Conservation (phyloP, 164 flowering plant genomes). For the Tetrastigma voinierianum region DNA sequence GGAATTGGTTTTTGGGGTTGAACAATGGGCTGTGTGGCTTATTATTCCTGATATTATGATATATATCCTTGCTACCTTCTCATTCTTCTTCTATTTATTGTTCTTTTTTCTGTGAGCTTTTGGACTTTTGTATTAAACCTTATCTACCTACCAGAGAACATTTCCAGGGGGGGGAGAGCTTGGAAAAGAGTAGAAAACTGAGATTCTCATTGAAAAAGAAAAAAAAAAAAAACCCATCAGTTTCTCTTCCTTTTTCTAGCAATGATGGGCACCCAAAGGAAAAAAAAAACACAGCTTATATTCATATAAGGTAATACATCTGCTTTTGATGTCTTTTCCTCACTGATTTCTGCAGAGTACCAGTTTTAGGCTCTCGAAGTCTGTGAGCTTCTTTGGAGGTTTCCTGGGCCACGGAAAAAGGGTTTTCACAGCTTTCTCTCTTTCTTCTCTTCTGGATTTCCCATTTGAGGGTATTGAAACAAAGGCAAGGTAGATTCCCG, state of each 20-base stretch:
- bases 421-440: conserved; percentile 7
- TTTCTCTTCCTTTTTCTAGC: conserved; percentile 13
- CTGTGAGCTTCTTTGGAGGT: conserved; percentile 31
- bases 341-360: conserved; percentile 16
- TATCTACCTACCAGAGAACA: conserved; percentile 6
- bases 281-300: background rate
- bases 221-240: conserved; percentile 9
- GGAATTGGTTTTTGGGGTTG: background rate
- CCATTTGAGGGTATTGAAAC: conserved; percentile 21
- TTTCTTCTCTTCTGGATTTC: background rate
- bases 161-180: conserved; percentile 7
- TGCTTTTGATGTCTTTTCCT: conserved; percentile 23
- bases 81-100: too few species aligned
- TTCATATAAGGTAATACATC: conserved; percentile 3
- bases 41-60: background rate
- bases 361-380: conserved; percentile 21
- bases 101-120: conserved; percentile 14
- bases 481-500: conserved; percentile 37
- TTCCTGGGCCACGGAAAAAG: conserved; percentile 7
- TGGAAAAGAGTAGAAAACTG: conserved; percentile 11
- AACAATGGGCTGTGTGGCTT: background rate
- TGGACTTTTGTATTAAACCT: conserved; percentile 9
- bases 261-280: background rate
- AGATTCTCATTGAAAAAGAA: conserved; percentile 20
- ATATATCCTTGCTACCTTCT: too few species aligned